Percentiles rank a stretch among this genome's conserved stretches.
Evolutionary conservation across 371 early-diverging fungal species (phyloP).

Genomic region (Funneliformis caledonium): DNA sequence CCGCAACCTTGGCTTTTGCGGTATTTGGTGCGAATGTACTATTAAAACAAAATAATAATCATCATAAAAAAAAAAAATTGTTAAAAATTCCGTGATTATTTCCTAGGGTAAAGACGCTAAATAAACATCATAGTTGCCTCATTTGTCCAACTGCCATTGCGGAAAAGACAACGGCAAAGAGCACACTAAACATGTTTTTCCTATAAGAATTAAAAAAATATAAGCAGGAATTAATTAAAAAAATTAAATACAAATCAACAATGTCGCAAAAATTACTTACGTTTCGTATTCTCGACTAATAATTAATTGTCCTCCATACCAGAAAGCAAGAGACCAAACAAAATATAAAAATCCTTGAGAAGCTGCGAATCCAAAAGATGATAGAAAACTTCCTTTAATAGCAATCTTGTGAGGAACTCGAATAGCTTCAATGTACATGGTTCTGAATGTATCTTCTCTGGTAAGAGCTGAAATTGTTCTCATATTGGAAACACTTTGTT

Average conservation of each 20-base stretch:
- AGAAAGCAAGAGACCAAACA: constrained; percentile 67
- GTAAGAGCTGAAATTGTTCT: constrained; percentile 88
- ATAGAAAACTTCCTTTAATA: constrained; percentile 56
- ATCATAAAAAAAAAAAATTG: not conserved
- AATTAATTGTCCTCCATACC: constrained; percentile 42
- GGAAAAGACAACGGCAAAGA: constrained; percentile 38
- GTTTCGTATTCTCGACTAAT: constrained; percentile 2
- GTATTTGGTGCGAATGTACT: constrained; percentile 46
- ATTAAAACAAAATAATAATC: not conserved
- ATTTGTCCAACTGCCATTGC: constrained; percentile 38
- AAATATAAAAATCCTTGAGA: constrained; percentile 67
- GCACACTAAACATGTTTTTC: constrained; percentile 22
- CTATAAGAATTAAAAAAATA: not conserved
- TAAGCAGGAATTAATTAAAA: not conserved
- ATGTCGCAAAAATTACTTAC: not conserved
- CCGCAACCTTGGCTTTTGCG: constrained; percentile 81
- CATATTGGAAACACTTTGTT: constrained; percentile 86
- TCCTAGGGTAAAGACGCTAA: not conserved
- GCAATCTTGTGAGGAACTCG: constrained; percentile 66
- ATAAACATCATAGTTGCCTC: not conserved
- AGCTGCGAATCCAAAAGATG: constrained; percentile 67
- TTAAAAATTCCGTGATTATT: not conserved
- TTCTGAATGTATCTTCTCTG: constrained; percentile 71
- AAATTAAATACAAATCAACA: not conserved
- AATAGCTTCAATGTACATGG: constrained; percentile 58